Evolutionary conservation across 2,329 filamentous ascomycete genomes (phyloP).

Genomic region (Hypoxylon sp.): DNA sequence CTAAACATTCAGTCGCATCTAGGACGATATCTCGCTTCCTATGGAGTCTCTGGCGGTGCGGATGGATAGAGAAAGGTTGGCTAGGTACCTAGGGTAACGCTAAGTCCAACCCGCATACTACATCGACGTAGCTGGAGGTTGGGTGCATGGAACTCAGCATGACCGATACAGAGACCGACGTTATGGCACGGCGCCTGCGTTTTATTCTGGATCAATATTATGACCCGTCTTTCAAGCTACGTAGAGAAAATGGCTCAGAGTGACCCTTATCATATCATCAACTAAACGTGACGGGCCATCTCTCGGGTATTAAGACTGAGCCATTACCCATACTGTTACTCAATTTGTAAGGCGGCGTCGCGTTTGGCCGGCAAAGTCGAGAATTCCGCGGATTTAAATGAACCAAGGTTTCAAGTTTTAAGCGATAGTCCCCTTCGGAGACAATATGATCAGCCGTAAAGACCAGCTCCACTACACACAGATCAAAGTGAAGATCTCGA

Average conservation of each 20-base stretch:
- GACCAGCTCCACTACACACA: background rate
- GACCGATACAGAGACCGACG: background rate
- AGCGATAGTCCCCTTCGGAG: background rate
- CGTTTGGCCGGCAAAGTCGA: background rate
- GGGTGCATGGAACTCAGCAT: background rate
- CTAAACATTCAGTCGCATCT: background rate
- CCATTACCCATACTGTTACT: background rate
- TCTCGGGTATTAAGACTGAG: background rate
- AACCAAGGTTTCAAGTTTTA: background rate
- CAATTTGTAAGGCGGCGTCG: background rate
- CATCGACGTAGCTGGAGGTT: background rate
- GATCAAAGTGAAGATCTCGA: constrained; percentile 10
- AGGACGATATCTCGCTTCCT: background rate
- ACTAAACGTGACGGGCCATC: background rate
- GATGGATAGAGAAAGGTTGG: background rate
- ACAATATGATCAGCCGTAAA: background rate
- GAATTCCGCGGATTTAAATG: background rate
- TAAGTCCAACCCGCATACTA: background rate
- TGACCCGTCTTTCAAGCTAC: background rate
- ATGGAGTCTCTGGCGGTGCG: background rate
- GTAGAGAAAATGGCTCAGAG: background rate
- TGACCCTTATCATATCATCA: background rate
- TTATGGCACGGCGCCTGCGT: background rate
- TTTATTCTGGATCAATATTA: too few species aligned
- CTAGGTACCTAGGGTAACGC: background rate